Conservation (phyloP, 2,329 filamentous ascomycete species). For the Alternaria viburni region DNA sequence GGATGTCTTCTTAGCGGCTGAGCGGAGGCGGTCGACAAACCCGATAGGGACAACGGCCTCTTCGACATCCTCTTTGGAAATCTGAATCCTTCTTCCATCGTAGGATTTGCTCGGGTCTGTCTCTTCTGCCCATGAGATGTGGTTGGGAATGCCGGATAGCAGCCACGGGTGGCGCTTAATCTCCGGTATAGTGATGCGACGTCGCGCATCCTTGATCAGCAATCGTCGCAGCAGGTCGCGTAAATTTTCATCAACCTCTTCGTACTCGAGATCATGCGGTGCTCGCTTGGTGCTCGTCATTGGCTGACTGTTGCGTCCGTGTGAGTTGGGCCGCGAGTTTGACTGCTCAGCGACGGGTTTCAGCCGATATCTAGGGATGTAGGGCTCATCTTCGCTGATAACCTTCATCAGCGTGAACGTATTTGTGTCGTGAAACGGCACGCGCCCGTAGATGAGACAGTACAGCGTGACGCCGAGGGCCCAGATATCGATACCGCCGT, state of each 20-base stretch:
- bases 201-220: slow-evolving; percentile 85
- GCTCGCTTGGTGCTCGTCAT: slow-evolving; percentile 73
- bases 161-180: slow-evolving; percentile 97
- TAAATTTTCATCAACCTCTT: slow-evolving; percentile 81
- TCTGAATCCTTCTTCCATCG: slow-evolving; percentile 85
- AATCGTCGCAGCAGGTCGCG: slow-evolving; percentile 79
- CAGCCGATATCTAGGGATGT: slow-evolving; percentile 83
- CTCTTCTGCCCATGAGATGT: slow-evolving; percentile 86
- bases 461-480: slow-evolving; percentile 95
- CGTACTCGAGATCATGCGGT: slow-evolving; percentile 81
- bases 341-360: slow-evolving; percentile 66
- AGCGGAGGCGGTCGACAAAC: slow-evolving; percentile 82
- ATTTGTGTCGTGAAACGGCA: slow-evolving; percentile 90
- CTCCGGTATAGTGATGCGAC: slow-evolving; percentile 86
- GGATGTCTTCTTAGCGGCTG: slow-evolving; percentile 63
- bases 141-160: slow-evolving; percentile 75
- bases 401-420: slow-evolving; percentile 90
- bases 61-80: slow-evolving; percentile 90
- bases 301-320: slow-evolving; percentile 54
- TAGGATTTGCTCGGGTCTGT: slow-evolving; percentile 83
- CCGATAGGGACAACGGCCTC: slow-evolving; percentile 88
- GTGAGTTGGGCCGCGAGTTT: slow-evolving; percentile 54
- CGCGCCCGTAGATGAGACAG: slow-evolving; percentile 90
- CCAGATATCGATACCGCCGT: slow-evolving; percentile 96
- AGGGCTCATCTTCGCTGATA: slow-evolving; percentile 91